A percentile compares a stretch with the other conserved stretches of the same genome.
Conservation (phyloP, 352 stramenopile species). For the Pythium rhizo-oryzae region DNA sequence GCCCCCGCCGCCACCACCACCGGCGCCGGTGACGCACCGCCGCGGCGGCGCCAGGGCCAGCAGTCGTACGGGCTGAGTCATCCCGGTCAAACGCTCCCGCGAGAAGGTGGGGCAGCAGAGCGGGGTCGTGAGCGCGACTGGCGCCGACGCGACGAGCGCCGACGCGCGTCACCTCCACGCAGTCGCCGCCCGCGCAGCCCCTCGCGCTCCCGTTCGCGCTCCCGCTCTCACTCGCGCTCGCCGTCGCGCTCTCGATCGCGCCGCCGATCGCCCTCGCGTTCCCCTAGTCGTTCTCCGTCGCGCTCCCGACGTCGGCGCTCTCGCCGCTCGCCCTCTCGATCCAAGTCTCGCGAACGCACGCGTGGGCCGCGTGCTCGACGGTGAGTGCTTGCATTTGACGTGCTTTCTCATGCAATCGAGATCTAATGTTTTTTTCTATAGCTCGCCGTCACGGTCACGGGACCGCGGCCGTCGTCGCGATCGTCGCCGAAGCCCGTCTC, state of each 20-base stretch:
- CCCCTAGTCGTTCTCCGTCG: conserved; percentile 30
- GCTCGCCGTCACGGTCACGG: conserved; percentile 11
- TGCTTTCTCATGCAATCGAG: neutral
- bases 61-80: conserved; percentile 19
- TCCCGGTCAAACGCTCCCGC: neutral
- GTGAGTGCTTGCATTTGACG: neutral
- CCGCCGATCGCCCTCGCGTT: conserved; percentile 8
- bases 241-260: conserved; percentile 23
- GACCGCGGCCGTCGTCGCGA: neutral
- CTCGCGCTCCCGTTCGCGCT: conserved; percentile 31
- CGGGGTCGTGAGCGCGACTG: neutral
- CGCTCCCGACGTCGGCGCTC: conserved; percentile 26
- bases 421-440: neutral
- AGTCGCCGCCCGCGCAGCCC: conserved; percentile 16
- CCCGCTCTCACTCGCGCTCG: neutral
- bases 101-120: neutral
- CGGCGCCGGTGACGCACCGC: neutral
- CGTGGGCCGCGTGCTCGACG: conserved; percentile 7
- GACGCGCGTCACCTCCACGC: conserved; percentile 15
- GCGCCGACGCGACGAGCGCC: conserved; percentile 11
- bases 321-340: conserved; percentile 28
- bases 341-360: conserved; percentile 13
- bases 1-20: neutral
- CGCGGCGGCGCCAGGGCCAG: neutral
- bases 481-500: conserved; percentile 8